Conservation (phyloP, 352 stramenopile genomes). For the Phytophthora melonis region DNA sequence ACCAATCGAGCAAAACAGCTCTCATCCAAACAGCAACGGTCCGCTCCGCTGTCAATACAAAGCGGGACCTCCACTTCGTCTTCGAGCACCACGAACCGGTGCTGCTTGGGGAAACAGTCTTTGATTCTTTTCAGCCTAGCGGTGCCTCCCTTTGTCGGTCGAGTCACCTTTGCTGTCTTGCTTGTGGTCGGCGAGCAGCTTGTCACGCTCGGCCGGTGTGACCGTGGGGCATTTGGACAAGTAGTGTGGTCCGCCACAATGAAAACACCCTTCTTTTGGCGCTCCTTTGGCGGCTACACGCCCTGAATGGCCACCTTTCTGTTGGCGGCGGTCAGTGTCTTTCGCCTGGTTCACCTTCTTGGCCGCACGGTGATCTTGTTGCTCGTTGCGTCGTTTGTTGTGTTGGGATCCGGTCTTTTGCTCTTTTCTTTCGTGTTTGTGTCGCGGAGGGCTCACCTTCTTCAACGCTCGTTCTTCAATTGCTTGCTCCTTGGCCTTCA, state of each 20-base stretch:
- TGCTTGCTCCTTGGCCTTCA: conserved; percentile 5
- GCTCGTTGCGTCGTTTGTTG: not conserved
- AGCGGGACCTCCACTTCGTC: conserved; percentile 4
- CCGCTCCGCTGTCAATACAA: conserved; percentile 17
- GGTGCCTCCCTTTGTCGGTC: not conserved
- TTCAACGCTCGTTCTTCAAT: conserved; percentile 11
- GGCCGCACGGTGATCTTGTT: not conserved
- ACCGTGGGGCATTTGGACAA: conserved; percentile 17
- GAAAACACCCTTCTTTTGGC: no score
- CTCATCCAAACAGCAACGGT: conserved; percentile 5
- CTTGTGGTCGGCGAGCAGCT: conserved; percentile 3
- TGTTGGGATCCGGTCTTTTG: not conserved
- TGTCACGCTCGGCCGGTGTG: conserved; percentile 2
- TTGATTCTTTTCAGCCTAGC: conserved; percentile 14
- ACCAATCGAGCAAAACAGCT: conserved; percentile 1
- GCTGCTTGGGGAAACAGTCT: not conserved
- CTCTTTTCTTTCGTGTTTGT: not conserved
- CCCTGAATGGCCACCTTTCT: not conserved
- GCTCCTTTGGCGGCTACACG: not conserved
- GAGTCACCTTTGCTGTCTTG: not conserved
- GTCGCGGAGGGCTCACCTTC: not conserved
- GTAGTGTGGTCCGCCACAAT: no score
- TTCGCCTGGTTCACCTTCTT: not conserved
- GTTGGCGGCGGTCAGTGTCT: not conserved
- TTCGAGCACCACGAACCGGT: conserved; percentile 12